Conservation (phyloP, 768 basidiomycete species). For the Dioszegia aurantiaca region DNA sequence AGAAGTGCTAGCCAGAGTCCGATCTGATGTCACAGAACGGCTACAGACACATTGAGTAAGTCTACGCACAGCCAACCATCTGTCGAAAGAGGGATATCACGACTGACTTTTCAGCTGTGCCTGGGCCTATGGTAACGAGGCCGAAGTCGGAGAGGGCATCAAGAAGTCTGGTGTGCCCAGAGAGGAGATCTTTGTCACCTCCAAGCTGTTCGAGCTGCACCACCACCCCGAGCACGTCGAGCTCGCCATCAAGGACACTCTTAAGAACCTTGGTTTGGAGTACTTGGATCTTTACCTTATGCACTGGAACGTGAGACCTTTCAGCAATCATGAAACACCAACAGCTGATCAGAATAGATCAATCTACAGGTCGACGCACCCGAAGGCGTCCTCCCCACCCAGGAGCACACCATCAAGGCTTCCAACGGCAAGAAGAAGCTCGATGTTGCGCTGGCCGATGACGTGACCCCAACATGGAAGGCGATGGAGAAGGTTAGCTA, state of each 20-base stretch:
- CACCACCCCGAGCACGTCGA: slow-evolving; percentile 74
- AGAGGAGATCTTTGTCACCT: slow-evolving; percentile 69
- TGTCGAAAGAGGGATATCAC: too few relatives aligned
- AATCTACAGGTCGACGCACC: slow-evolving; percentile 35
- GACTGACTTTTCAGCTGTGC: slow-evolving; percentile 39
- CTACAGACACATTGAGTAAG: slow-evolving; percentile 49
- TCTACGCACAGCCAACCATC: slow-evolving; percentile 48
- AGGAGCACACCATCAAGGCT: slow-evolving; percentile 25
- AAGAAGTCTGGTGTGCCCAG: slow-evolving; percentile 65
- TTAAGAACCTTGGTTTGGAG: slow-evolving; percentile 52
- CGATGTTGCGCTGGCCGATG: slow-evolving; percentile 61
- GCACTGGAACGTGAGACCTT: slow-evolving; percentile 60
- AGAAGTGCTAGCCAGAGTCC: not conserved
- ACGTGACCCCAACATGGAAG: slow-evolving; percentile 76
- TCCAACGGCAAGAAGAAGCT: slow-evolving; percentile 58
- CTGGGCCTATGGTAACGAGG: slow-evolving; percentile 71
- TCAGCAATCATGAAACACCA: not conserved
- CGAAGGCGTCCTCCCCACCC: slow-evolving; percentile 23
- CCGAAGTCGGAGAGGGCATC: slow-evolving; percentile 68
- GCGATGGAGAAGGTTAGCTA: slow-evolving; percentile 60
- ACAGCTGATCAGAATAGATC: slow-evolving; percentile 20
- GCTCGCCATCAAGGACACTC: slow-evolving; percentile 62
- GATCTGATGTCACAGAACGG: slow-evolving; percentile 20
- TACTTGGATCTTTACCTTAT: slow-evolving; percentile 80
- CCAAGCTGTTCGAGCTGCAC: slow-evolving; percentile 54